phyloP scores from a whole-genome alignment of 1,284 basidiomycete genomes.

The Sutorius eximius region DNA sequence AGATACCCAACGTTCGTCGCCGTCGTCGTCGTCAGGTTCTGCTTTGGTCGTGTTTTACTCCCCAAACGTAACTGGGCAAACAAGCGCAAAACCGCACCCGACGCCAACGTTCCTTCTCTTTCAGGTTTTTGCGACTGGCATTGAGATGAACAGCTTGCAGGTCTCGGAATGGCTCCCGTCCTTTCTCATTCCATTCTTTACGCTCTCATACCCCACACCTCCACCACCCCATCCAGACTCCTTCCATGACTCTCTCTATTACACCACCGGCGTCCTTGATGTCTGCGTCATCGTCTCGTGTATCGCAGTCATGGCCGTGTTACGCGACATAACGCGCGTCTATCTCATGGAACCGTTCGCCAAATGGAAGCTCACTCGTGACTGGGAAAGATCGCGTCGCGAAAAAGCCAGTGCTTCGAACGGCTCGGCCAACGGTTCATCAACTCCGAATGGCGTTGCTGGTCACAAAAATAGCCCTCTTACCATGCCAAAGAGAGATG shows the following conservation, averaged over 20 bases:
- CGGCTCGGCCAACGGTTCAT: constrained; percentile 34
- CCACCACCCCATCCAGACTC: constrained; percentile 62
- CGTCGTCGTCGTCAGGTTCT: too few relatives aligned
- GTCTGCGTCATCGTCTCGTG: constrained; percentile 69
- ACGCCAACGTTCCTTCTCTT: constrained; percentile 13
- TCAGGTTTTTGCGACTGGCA: constrained; percentile 21
- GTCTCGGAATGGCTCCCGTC: constrained; percentile 48
- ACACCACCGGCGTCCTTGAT: constrained; percentile 70
- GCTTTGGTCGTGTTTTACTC: constrained; percentile 30
- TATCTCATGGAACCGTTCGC: constrained; percentile 78
- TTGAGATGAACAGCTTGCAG: constrained; percentile 38
- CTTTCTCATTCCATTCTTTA: constrained; percentile 65
- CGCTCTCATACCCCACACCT: constrained; percentile 69
- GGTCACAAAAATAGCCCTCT: constrained; percentile 20
- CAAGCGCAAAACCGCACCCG: constrained; percentile 31
- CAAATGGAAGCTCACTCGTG: constrained; percentile 62
- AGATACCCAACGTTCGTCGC: too few relatives aligned
- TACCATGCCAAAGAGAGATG: constrained; percentile 42
- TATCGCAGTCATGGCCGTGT: constrained; percentile 75
- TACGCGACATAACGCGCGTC: constrained; percentile 75
- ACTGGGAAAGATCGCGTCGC: constrained; percentile 40
- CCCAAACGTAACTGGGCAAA: constrained; percentile 33
- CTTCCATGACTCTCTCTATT: constrained; percentile 66
- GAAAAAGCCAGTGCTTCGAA: constrained; percentile 26
- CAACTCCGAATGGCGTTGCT: constrained; percentile 29